Base-by-base conservation (phyloP, 495 filamentous ascomycete species). In the Paragyromitra xinjiangensis region DNA sequence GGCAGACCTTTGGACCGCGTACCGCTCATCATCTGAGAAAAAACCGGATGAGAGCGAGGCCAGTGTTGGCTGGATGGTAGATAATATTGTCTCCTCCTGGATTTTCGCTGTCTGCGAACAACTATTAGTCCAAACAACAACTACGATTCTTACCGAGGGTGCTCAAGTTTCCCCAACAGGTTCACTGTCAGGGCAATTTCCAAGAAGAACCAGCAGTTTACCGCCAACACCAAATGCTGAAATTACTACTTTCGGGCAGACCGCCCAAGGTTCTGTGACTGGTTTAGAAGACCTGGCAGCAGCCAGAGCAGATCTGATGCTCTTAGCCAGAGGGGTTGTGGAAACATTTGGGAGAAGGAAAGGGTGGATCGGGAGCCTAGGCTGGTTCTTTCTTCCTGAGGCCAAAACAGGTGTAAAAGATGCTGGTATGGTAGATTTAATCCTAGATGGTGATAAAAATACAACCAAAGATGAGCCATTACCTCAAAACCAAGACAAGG, bases 261-360 rank as follows among this genome's bases (percentile, higher is more conserved):
- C 59, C 26, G 19, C 65, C 19, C 80, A 80, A 26, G 59, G 65
- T 7, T 68, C 78, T 70, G 80, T 87, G 6, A 93, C 89, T 8
- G 94, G 94, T 0, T 85, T 93, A 9, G 91, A 95, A 82, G 91
- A 97, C 53, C 85, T 98, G n/a, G 92, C 94, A 51, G 91, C 91
- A 37, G 89, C 87, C 64, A 87, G 95, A 83, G 95, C 92, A 26
- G 92, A 97, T 78, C 85, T 99, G 6, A 89, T 91, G 71, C 83
- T 92, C n/a, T 83, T 98, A 40, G 93, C 92, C 16, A 87, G 95
- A 76, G 92, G 91, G 59, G 87, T 93, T 14, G 86, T 98, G 4
- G 92, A 94, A 78, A 87, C 88, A 67, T 87, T 93, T 77, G 94
- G 92, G 9, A 88, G 87, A 78, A 88, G 90, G 64, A 85, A 89